A percentile compares a stretch with the other conserved stretches of the same genome.
phyloP scores from a whole-genome alignment of 2,329 filamentous ascomycete species.

The Beauveria pseudobassiana region DNA sequence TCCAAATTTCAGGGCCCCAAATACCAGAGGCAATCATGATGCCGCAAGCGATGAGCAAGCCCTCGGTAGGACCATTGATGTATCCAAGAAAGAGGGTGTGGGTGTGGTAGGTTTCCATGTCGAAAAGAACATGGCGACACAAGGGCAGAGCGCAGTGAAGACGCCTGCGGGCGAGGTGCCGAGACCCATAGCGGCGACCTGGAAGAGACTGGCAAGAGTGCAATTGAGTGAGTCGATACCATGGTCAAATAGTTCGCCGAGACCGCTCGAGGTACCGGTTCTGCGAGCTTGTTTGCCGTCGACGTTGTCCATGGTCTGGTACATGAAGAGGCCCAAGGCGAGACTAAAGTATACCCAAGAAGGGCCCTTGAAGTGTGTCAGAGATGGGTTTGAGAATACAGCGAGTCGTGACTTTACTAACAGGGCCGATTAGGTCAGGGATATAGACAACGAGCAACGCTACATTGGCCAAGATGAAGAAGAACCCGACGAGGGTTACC shows the following conservation, averaged over 20 bases:
- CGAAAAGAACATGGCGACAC: constrained; percentile 97
- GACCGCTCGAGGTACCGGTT: constrained; percentile 87
- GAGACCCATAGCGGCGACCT: constrained; percentile 88
- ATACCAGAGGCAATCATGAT: constrained; percentile 84
- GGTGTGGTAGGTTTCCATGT: constrained; percentile 99
- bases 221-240: constrained; percentile 98
- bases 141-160: constrained; percentile 85
- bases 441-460: constrained; percentile 66
- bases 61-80: constrained; percentile 96
- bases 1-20: constrained; percentile 85
- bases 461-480: constrained; percentile 86
- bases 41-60: constrained; percentile 76
- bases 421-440: constrained; percentile 84
- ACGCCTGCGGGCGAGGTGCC: constrained; percentile 78
- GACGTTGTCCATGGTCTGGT: constrained; percentile 98
- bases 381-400: not conserved
- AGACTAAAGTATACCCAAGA: constrained; percentile 96
- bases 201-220: constrained; percentile 82
- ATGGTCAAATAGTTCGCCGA: constrained; percentile 97
- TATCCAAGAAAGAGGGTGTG: constrained; percentile 94
- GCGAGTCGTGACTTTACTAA: constrained; percentile 36
- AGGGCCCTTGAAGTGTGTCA: constrained; percentile 51
- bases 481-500: constrained; percentile 91
- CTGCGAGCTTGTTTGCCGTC: constrained; percentile 95
- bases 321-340: constrained; percentile 93